Conservation (phyloP, 2,329 filamentous ascomycete species). For the Delphinella strobiligena region DNA sequence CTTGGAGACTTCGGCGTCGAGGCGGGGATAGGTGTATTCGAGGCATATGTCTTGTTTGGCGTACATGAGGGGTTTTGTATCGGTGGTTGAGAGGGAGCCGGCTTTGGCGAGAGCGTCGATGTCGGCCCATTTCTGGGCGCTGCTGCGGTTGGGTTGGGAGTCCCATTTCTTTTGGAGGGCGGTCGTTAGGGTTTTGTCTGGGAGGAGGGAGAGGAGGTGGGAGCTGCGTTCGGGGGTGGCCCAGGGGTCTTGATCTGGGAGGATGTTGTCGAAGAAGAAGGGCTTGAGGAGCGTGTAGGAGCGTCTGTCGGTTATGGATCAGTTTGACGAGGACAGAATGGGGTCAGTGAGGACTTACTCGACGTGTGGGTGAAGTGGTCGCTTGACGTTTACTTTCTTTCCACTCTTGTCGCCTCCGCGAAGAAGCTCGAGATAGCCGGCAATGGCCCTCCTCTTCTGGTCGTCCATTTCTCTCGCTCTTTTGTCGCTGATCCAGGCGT, state of each 20-base stretch:
- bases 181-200: conserved; percentile 64
- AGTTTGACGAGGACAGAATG: not conserved
- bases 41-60: conserved; percentile 93
- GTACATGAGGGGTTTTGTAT: conserved; percentile 55
- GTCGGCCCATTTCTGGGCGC: conserved; percentile 80
- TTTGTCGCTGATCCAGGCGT: conserved; percentile 96
- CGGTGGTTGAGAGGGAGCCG: conserved; percentile 54
- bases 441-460: conserved; percentile 70
- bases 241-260: conserved; percentile 82
- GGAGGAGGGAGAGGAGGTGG: conserved; percentile 71
- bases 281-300: conserved; percentile 74
- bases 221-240: conserved; percentile 55
- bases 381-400: conserved; percentile 72
- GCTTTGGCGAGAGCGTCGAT: conserved; percentile 77
- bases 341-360: conserved; percentile 39
- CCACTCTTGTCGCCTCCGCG: conserved; percentile 74
- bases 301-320: conserved; percentile 38
- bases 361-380: conserved; percentile 84
- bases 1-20: conserved; percentile 95
- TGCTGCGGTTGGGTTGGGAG: conserved; percentile 63
- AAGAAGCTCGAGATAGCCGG: conserved; percentile 82
- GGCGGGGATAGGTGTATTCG: conserved; percentile 93
- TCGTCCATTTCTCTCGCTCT: conserved; percentile 77
- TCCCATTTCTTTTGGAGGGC: conserved; percentile 86
- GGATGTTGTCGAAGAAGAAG: conserved; percentile 73